Evolutionary conservation across 129 eudicot species (phyloP).

Genomic region (Centella asiatica): DNA sequence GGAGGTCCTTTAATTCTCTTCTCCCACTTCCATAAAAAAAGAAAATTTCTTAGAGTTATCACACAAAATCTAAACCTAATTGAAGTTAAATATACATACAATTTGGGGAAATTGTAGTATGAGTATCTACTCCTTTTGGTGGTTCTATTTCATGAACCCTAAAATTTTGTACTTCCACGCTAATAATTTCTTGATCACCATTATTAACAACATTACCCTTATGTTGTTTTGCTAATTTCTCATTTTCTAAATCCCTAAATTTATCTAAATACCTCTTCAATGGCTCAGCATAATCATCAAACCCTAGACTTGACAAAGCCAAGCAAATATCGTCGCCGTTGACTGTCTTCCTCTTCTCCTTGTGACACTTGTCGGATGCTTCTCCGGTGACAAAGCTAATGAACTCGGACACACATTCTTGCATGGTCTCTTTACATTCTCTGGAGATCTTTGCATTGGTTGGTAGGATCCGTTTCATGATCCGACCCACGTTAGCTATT

Average conservation of each 20-base stretch:
- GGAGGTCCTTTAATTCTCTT: no score
- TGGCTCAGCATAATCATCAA: slow-evolving; percentile 8
- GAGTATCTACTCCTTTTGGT: no score
- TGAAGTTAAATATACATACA: no score
- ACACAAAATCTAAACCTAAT: no score
- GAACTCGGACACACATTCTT: slow-evolving; percentile 8
- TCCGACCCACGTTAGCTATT: slow-evolving; percentile 7
- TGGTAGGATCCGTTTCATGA: slow-evolving; percentile 3
- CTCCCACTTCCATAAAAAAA: no score
- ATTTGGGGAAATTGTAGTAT: no score
- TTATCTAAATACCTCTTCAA: not conserved
- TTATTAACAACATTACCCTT: no score
- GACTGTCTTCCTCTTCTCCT: slow-evolving; percentile 7
- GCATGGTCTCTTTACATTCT: slow-evolving; percentile 10
- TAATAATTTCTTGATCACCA: no score
- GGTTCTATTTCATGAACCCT: no score
- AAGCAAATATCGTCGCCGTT: slow-evolving; percentile 4
- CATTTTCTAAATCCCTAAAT: slow-evolving; percentile 1
- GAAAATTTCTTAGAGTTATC: no score
- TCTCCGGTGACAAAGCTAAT: slow-evolving; percentile 9
- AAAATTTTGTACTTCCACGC: no score
- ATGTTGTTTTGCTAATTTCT: not conserved
- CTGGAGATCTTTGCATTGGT: slow-evolving; percentile 1
- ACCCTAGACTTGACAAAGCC: slow-evolving; percentile 8
- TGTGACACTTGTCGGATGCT: slow-evolving; percentile 6